phyloP scores from a whole-genome alignment of 768 basidiomycete species.

The Chalciporus chontae region DNA sequence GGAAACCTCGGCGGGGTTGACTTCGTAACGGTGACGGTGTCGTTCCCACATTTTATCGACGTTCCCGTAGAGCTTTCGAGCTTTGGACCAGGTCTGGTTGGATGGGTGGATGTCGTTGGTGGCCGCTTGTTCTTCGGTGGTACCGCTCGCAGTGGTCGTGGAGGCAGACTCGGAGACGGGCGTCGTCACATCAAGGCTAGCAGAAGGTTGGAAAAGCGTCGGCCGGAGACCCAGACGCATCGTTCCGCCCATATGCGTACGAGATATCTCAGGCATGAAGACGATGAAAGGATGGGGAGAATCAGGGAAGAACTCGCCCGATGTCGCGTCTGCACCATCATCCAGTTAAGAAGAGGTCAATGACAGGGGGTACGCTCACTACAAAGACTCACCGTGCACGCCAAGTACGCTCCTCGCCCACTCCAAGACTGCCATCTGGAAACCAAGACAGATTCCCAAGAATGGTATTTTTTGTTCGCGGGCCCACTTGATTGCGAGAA shows the following conservation, averaged over 20 bases:
- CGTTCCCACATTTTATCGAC: slow-evolving; percentile 88
- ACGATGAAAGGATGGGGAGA: slow-evolving; percentile 74
- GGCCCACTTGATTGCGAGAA: slow-evolving; percentile 96
- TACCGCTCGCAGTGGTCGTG: slow-evolving; percentile 6
- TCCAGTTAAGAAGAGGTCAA: slow-evolving; percentile 6
- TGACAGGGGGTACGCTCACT: neutral
- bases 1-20: slow-evolving; percentile 85
- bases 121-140: neutral
- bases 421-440: slow-evolving; percentile 95
- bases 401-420: slow-evolving; percentile 86
- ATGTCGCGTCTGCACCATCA: slow-evolving; percentile 64
- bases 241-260: slow-evolving; percentile 98
- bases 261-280: slow-evolving; percentile 99
- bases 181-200: slow-evolving; percentile 13
- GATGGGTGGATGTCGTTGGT: slow-evolving; percentile 17
- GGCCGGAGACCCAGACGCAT: slow-evolving; percentile 99
- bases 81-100: slow-evolving; percentile 67
- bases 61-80: slow-evolving; percentile 80
- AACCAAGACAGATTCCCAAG: slow-evolving; percentile 94
- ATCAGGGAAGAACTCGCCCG: slow-evolving; percentile 70
- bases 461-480: slow-evolving; percentile 94
- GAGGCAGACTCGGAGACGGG: slow-evolving; percentile 11
- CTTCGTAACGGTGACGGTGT: slow-evolving; percentile 94
- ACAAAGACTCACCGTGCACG: slow-evolving; percentile 50
- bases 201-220: slow-evolving; percentile 72